Evolutionary conservation across 2,329 filamentous ascomycete genomes (phyloP), one percentile per base, ranked within the genome.

Genomic region (Neonectria neomacrospora): DNA sequence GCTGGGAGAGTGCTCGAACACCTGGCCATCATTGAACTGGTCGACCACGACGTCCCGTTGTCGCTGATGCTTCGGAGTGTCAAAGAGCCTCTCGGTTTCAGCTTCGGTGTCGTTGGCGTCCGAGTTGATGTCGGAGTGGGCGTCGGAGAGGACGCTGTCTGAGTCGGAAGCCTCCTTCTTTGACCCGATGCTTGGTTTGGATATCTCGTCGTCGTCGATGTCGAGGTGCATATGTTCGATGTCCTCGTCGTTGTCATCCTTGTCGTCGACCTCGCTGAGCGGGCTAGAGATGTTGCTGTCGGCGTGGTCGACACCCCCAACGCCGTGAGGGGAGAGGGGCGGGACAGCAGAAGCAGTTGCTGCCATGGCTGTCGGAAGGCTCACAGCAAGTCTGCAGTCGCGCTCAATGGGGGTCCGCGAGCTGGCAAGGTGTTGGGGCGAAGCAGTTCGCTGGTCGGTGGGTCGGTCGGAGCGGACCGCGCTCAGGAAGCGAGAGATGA

Each of bases 61-160:
- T 68, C 88, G 84, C 74, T 85, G 80, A 73, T 85, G 91, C 66
- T 88, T 88, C 18, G 94, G 94, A n/a, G 93, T 97, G 74, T 92
- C 90, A 75, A 96, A 96, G 64, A 99, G 85, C 63, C 96, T 90
- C 80, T 97, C 94, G 2, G 95, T 98, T 80, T 97, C 95, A 34
- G 95, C 95, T 79, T 98, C 95, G 3, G 94, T 90, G 76, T 88
- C 87, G 74, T 88, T 87, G 70, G 81, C 83, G 26, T 80, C 78
- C 3, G 77, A 80, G 63, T 76, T 71, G 14, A 75, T 72, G 47
- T 80, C 78, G 14, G 77, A 79, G 30, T 82, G 81, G 58, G 82
- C 79, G 64, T 89, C 86, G 16, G 88, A 88, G 62, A 87, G 82
- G 66, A 86, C 81, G 70, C 82, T 87, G 69, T 85, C 82, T 9